Evolutionary conservation across 176 grass and related monocot species (phyloP), one percentile per base, ranked within the genome.

Genomic region (Chrysopogon serrulatus): DNA sequence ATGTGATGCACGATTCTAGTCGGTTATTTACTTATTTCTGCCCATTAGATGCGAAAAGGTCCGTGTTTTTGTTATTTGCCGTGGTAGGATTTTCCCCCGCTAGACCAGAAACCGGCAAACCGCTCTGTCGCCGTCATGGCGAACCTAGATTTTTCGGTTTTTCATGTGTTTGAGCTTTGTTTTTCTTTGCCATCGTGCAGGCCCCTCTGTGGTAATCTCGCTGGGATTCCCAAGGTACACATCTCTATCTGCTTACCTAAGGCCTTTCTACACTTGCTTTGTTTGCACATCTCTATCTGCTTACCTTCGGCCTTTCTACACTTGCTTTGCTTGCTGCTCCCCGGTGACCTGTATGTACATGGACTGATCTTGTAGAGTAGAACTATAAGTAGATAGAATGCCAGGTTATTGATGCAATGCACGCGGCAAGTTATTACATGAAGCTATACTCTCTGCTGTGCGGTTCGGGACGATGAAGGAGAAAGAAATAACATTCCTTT

Each of bases 151-250:
- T 36, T 76, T 84, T n/a, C 3, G 8, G 18, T 11, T 45, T 72
- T 37, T 82, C 53, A 28, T 81, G 56, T 41, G 11, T 21, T 73
- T 64, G 17, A 57, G 36, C 26, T 66, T 73, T 48, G 19, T 81
- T 76, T 74, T 68, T 43, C 9, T 72, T 32, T 81, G 26, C 34
- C 35, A 65, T 77, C 56, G 54, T 90, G 83, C 83, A 90, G 88
- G 73, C 44, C 53, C 53, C 28, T 2, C 43, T 36, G n/a, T 65
- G 33, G 78, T 17, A 45, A 65, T 73, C 37, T 78, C 88, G 45
- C n/a, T 72, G 73, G 83, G 88, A 86, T 59, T 77, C 83, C 23
- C 3, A 66, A 90, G 88, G 88, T 90, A 78, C 67, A 27, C 13
- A 31, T 76, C 12, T 64, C 61, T 64, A 32, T 31, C 53, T 89